phyloP scores from a whole-genome alignment of 257 asterid genomes.

The Asclepias syriaca region DNA sequence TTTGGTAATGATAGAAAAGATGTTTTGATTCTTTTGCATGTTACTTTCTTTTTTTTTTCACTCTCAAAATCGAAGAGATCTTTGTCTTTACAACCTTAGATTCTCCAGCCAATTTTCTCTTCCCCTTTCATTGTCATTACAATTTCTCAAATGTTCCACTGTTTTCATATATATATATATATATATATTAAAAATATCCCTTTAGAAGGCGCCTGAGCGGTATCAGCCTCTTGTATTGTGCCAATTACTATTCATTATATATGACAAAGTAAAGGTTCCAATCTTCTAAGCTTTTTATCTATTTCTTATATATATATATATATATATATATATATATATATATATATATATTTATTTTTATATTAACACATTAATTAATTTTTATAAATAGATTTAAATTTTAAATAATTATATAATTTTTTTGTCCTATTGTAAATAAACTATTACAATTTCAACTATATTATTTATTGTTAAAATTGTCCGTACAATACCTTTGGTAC shows the following conservation, averaged over 20 bases:
- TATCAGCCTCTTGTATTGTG: background rate
- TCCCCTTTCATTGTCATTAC: background rate
- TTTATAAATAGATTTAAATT: too few species aligned
- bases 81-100: background rate
- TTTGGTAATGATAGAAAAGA: background rate
- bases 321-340: too few species aligned
- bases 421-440: background rate
- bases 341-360: too few species aligned
- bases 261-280: too few species aligned
- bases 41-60: background rate
- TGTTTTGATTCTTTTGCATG: conserved; percentile 1
- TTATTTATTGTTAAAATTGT: too few species aligned
- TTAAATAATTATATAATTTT: too few species aligned
- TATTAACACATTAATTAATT: too few species aligned
- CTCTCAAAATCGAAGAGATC: background rate
- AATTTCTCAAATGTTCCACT: background rate
- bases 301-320: too few species aligned
- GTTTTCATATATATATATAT: background rate
- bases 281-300: too few species aligned
- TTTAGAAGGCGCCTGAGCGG: background rate
- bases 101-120: too few species aligned
- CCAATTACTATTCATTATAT: too few species aligned
- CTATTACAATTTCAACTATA: background rate
- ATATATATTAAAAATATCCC: background rate
- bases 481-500: too few species aligned